A percentile compares a stretch with the other conserved stretches of the same genome.
Conservation (phyloP, 805 yeast genomes). For the Komagataella ulmi region DNA sequence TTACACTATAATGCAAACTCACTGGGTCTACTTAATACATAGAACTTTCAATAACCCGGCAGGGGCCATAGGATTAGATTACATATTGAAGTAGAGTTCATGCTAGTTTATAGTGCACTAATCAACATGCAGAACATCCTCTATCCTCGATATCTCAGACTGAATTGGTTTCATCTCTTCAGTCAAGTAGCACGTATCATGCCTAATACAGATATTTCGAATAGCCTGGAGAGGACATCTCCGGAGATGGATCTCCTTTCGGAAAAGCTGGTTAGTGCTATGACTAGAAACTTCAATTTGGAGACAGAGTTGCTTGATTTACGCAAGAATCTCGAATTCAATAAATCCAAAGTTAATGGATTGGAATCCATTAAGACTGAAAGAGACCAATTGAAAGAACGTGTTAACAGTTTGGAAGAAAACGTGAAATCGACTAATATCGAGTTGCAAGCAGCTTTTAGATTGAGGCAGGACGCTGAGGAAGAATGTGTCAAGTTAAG, state of each 20-base stretch:
- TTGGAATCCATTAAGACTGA: not conserved
- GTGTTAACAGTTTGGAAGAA: not conserved
- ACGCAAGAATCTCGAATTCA: not conserved
- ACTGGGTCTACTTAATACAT: not conserved
- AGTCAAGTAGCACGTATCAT: not conserved
- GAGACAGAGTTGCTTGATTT: not conserved
- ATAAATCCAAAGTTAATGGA: not conserved
- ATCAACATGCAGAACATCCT: not conserved
- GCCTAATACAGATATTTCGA: not conserved
- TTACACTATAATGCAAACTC: not conserved
- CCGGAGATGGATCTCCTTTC: not conserved
- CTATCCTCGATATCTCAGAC: not conserved
- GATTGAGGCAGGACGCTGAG: constrained; percentile 35
- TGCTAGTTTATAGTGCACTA: not conserved
- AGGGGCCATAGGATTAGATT: too few species aligned
- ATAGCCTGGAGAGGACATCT: not conserved
- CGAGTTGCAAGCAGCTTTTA: constrained; percentile 3
- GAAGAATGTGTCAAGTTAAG: constrained; percentile 45
- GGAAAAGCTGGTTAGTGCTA: not conserved
- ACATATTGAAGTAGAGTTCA: too few species aligned
- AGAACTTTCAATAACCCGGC: too few species aligned
- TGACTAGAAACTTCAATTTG: not conserved
- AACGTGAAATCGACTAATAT: not conserved
- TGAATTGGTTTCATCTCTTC: not conserved
- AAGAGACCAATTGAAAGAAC: not conserved